Conservation (phyloP, 306 rosid genomes). For the Hippophae tibetana region DNA sequence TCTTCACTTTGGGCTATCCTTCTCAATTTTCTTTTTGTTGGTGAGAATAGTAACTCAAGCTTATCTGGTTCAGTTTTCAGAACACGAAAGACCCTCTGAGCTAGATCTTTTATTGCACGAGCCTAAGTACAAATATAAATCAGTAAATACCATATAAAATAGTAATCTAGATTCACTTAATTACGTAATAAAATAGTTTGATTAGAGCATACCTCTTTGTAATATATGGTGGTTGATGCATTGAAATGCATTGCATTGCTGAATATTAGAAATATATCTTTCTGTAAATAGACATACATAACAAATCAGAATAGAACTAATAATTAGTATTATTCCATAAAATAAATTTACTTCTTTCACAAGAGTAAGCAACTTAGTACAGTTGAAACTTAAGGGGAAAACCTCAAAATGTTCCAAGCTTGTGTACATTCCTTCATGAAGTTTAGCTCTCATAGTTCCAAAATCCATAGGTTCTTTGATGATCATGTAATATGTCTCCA, state of each 20-base stretch:
- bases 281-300: conserved; percentile 16
- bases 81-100: conserved; percentile 11
- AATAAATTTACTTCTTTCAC: not conserved
- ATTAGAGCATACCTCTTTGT: conserved; percentile 19
- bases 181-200: not conserved
- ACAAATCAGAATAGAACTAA: not conserved
- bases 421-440: conserved; percentile 22
- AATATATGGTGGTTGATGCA: conserved; percentile 20
- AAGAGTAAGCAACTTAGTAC: not conserved
- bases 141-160: not conserved
- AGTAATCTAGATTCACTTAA: not conserved
- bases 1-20: conserved; percentile 6
- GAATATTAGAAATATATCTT: conserved; percentile 18
- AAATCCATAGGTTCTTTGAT: conserved; percentile 40
- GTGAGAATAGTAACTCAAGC: conserved; percentile 5
- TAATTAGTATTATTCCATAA: not conserved
- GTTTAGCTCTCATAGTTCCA: conserved; percentile 32
- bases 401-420: conserved; percentile 35
- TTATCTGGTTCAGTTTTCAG: conserved; percentile 23
- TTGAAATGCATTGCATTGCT: conserved; percentile 31
- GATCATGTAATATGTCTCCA: conserved; percentile 16
- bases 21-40: conserved; percentile 7
- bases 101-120: conserved; percentile 18
- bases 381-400: not conserved
- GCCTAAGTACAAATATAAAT: conserved; percentile 13